Base-by-base conservation (phyloP, 495 filamentous ascomycete genomes). In the Penicillium egyptiacum region DNA sequence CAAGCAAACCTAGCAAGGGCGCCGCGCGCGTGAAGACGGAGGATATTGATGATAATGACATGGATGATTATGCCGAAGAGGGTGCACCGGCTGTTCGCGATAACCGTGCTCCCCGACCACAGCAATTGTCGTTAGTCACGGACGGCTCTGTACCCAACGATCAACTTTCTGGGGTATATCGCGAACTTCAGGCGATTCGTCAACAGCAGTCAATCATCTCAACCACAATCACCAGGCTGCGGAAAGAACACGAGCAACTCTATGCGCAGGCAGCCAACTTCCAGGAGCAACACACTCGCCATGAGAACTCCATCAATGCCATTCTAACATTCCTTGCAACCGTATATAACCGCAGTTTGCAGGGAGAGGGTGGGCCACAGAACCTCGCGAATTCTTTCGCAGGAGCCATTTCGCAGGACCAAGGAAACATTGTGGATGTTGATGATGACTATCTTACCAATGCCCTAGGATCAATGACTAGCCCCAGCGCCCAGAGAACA, bases 291-390 rank as follows among this genome's bases (percentile, higher is more conserved):
- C 94, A 98, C 65, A 91, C 92, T 49, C 87, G 95, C 30, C 94
- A 98, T 65, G 95, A 98, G 69, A 96, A 91, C 64, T 96, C 92
- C 10, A 98, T 98, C 68, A 98, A 96, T 63, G 94, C 95, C 23
- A 98, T 98, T 61, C 79, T 98, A 16, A 96, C 91, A 30, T 98
- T 98, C 70, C 81, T 98, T 3, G 95, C 94, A 17, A 97, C 94
- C 9, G 91, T 98, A 9, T 98, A 97, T 77, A 89, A 94, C 62
- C 88, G 86, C 55, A 88, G 84, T 58, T 70, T 90, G 26, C 83
- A 87, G 50, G 83, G 83, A 6, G 77, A 83, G 52, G 85, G 84
- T 43, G 76, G 75, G 23, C 71, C 79, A 0, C 83, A 88, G 59
- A 89, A 86, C 45, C 78, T 91, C 25, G 84, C 86, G 17, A 88